Conservation (phyloP, 805 yeast species). For the Lipomyces orientalis region DNA sequence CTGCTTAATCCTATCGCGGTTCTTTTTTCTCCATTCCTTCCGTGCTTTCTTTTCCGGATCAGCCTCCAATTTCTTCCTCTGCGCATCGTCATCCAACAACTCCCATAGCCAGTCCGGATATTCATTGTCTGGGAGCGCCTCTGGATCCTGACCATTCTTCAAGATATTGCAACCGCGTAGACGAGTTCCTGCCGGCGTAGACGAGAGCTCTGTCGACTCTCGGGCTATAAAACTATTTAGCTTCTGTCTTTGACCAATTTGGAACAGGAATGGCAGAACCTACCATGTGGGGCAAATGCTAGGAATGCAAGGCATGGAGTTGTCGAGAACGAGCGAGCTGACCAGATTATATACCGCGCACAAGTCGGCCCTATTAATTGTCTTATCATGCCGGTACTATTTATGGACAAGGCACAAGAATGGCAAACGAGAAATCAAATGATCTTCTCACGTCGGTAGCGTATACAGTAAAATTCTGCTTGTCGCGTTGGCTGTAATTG, state of each 20-base stretch:
- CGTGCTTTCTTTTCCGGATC: slow-evolving; percentile 72
- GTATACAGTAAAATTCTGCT: too few relatives aligned
- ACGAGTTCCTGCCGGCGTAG: slow-evolving; percentile 49
- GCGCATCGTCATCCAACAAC: slow-evolving; percentile 70
- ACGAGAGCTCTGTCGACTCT: slow-evolving; percentile 1
- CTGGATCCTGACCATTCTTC: slow-evolving; percentile 83
- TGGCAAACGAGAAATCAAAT: background rate
- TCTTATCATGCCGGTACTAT: background rate
- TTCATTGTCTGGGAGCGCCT: slow-evolving; percentile 84
- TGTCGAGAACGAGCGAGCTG: background rate
- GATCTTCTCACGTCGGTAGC: too few relatives aligned
- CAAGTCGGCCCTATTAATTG: background rate
- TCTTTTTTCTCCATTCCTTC: slow-evolving; percentile 69
- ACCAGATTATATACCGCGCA: background rate
- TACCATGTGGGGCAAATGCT: background rate
- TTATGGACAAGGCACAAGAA: background rate
- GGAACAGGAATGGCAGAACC: slow-evolving; percentile 2
- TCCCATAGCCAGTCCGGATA: slow-evolving; percentile 97
- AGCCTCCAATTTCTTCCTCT: slow-evolving; percentile 59
- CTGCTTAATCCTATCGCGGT: slow-evolving; percentile 72
- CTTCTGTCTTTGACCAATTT: background rate
- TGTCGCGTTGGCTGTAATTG: too few relatives aligned
- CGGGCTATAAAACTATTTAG: background rate
- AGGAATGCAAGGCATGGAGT: slow-evolving; percentile 2
- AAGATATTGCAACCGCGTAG: slow-evolving; percentile 75